Percentiles rank a stretch among this genome's conserved stretches.
Evolutionary conservation across 148 eudicot genomes (phyloP).

Genomic region (Hydrangea macrophylla): DNA sequence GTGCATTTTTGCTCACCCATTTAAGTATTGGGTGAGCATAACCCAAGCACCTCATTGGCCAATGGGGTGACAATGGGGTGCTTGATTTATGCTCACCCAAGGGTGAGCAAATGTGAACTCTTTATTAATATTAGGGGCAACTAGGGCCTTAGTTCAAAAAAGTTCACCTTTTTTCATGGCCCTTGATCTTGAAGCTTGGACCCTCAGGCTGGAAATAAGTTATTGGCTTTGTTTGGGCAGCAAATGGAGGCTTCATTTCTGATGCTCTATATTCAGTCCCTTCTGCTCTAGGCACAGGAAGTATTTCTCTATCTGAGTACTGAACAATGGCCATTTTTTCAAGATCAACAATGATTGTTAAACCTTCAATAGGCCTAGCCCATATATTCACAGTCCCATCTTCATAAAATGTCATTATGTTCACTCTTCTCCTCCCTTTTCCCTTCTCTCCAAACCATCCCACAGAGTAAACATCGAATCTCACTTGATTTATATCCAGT

Average conservation of each 20-base stretch:
- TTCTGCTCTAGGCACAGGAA: constrained; percentile 3
- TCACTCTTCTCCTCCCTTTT: neutral
- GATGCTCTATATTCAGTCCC: constrained; percentile 11
- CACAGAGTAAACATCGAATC: neutral
- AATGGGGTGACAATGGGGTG: too few relatives aligned
- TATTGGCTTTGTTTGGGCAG: neutral
- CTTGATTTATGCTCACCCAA: neutral
- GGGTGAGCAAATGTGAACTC: neutral
- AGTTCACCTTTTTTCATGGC: constrained; percentile 12
- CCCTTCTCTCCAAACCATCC: constrained; percentile 16
- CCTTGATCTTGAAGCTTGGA: constrained; percentile 12
- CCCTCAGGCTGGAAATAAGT: constrained; percentile 9
- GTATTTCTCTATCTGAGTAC: neutral
- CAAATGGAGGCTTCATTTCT: constrained; percentile 4
- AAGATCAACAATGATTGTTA: neutral
- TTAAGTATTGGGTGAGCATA: too few relatives aligned
- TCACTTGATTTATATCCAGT: neutral
- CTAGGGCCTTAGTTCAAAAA: too few relatives aligned
- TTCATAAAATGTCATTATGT: neutral
- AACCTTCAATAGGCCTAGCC: constrained; percentile 13
- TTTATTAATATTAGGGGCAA: too few relatives aligned
- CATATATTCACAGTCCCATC: constrained; percentile 6
- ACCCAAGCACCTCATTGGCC: too few relatives aligned
- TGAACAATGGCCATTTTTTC: constrained; percentile 7
- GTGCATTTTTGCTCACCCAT: too few relatives aligned